Evolutionary conservation across 495 filamentous ascomycete genomes (phyloP), one percentile per base, ranked within the genome.

Genomic region (Eremomyces bilateralis): DNA sequence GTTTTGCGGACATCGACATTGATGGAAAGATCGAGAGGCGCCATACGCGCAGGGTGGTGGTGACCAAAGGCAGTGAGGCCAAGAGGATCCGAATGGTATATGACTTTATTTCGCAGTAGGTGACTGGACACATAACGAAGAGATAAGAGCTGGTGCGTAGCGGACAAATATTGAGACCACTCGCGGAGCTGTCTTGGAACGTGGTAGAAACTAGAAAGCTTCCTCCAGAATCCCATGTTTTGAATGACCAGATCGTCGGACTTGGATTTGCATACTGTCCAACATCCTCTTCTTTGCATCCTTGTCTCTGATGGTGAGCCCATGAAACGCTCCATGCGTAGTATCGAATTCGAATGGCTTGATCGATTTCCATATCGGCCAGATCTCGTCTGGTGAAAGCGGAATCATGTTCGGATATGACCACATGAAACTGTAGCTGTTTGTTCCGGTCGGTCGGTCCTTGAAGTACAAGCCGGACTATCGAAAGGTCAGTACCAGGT

Each of bases 331-430:
- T 0, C 77, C 76, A 44, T 74, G 67, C 0, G 75, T 71, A 17
- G 65, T 64, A 1, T 55, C 55, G 42, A 79, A 82, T 0, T 72
- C 55, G 39, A 69, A 64, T 8, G 56, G 51, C 50, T 59, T 63
- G 13, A 76, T 40, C 0, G 55, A 53, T 31, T 54, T 48, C 64
- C 64, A 69, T 17, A 69, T 65, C 30, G 46, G 40, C 27, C 57
- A 41, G 25, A 77, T 60, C 46, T 64, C 63, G 13, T 53, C 44
- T 2, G 71, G 62, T n/a, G 59, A 43, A 3, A 83, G 61, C 0
- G 78, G 78, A 15, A 83, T 80, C 66, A 75, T 71, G 49, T 85
- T 83, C 2, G 78, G 78, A 44, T 75, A 73, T 15, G 68, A 74
- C 71, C 72, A 83, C 71, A 77, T 72, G 53, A 85, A 83, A 3